phyloP scores from a whole-genome alignment of 768 basidiomycete genomes.

The Neoboletus subvelutipes region DNA sequence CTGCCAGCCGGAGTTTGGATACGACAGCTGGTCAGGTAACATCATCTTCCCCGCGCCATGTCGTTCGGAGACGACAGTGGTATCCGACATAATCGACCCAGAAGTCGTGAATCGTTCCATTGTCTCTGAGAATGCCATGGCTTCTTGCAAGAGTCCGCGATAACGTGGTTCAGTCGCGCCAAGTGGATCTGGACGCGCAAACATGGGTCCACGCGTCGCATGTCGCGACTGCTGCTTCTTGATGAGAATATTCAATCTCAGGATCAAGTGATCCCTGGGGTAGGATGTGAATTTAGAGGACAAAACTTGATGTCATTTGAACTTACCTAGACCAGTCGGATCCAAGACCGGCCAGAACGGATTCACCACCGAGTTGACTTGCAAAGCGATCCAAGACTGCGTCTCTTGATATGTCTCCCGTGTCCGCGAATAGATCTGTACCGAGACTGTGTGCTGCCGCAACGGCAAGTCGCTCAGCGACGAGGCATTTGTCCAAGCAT shows the following conservation, averaged over 20 bases:
- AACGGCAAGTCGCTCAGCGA: constrained; percentile 60
- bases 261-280: constrained; percentile 21
- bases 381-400: constrained; percentile 63
- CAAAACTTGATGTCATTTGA: background rate
- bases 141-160: constrained; percentile 45
- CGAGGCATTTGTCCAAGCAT: constrained; percentile 72
- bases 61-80: constrained; percentile 37
- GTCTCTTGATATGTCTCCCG: constrained; percentile 51
- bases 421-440: constrained; percentile 46
- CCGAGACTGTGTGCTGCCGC: constrained; percentile 32
- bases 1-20: constrained; percentile 33
- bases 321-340: constrained; percentile 59
- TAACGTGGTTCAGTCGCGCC: constrained; percentile 50
- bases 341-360: constrained; percentile 40
- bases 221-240: constrained; percentile 29
- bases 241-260: constrained; percentile 33
- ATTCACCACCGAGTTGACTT: constrained; percentile 46
- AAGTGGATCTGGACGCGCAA: background rate
- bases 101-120: constrained; percentile 17
- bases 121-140: constrained; percentile 24
- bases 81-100: constrained; percentile 15
- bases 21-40: constrained; percentile 49
- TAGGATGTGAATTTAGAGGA: background rate
- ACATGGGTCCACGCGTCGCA: background rate
- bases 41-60: constrained; percentile 38